Conservation (phyloP, 129 eudicot genomes). For the Flaveria linearis region DNA sequence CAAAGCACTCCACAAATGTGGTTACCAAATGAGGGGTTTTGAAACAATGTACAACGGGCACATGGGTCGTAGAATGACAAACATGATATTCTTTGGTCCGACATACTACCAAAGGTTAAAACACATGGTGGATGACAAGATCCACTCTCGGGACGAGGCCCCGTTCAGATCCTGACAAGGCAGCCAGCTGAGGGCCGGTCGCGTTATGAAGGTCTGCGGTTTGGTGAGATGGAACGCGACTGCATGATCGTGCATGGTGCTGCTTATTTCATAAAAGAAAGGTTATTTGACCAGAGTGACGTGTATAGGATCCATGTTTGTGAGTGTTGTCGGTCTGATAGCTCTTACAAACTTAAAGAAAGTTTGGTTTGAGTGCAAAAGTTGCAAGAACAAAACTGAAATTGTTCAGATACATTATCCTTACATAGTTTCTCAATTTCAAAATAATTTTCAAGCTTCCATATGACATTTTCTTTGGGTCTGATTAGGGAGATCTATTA, state of each 20-base stretch:
- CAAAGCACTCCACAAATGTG: slow-evolving; percentile 61
- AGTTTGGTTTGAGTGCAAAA: slow-evolving; percentile 45
- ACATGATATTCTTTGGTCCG: no score
- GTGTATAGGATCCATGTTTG: slow-evolving; percentile 48
- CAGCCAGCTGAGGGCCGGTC: slow-evolving; percentile 99
- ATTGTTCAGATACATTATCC: slow-evolving; percentile 63
- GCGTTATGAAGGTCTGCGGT: slow-evolving; percentile 92
- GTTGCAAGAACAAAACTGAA: slow-evolving; percentile 69
- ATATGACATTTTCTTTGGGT: no score
- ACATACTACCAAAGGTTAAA: slow-evolving; percentile 89
- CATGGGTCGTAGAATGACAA: slow-evolving; percentile 44
- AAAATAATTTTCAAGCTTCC: no score
- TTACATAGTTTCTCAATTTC: no score
- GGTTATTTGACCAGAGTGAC: slow-evolving; percentile 92
- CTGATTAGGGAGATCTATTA: no score
- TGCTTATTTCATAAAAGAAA: slow-evolving; percentile 84
- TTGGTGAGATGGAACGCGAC: slow-evolving; percentile 96
- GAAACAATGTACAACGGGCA: slow-evolving; percentile 62
- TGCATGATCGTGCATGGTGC: slow-evolving; percentile 99
- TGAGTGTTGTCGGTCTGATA: slow-evolving; percentile 1
- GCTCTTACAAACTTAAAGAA: slow-evolving; percentile 55
- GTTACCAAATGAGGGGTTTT: slow-evolving; percentile 60
- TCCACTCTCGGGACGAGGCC: slow-evolving; percentile 96
- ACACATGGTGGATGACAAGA: slow-evolving; percentile 98
- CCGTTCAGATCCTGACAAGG: slow-evolving; percentile 87